These are phyloP conservation scores for Zanthoxylum bungeanum DNA, from an alignment of 345 rosid genomes.

Conservation along the genomic window DNA sequence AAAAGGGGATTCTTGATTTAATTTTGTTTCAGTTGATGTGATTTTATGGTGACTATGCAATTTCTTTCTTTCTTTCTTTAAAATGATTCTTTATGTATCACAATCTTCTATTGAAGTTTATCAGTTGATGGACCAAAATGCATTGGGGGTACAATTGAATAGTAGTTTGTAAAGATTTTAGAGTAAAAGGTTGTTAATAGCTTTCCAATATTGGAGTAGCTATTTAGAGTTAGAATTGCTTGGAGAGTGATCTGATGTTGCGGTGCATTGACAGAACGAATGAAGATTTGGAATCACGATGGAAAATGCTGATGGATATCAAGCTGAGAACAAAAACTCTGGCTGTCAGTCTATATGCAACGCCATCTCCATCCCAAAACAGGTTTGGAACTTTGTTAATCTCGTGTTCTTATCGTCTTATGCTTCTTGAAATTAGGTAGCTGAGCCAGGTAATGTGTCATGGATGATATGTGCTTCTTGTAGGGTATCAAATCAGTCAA, in stretches of 20 bases:
- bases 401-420: neutral
- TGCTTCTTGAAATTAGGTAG: neutral
- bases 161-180: neutral
- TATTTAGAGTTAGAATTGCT: neutral
- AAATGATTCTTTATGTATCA: neutral
- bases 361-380: conserved; percentile 25
- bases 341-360: conserved; percentile 29
- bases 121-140: neutral
- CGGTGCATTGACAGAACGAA: conserved; percentile 40
- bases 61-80: too few relatives aligned
- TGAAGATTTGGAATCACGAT: conserved; percentile 40
- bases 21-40: neutral
- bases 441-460: neutral
- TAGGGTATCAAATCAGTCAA: neutral
- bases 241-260: conserved; percentile 19
- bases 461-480: neutral
- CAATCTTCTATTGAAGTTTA: neutral
- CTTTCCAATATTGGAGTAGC: neutral
- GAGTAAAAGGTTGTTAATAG: neutral
- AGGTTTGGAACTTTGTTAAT: conserved; percentile 26
- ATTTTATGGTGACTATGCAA: neutral
- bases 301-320: conserved; percentile 42
- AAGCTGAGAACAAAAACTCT: conserved; percentile 36
- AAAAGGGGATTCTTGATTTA: neutral
- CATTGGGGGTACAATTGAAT: neutral